Conservation (phyloP, 2,329 filamentous ascomycete genomes). For the Geoglossum cookeanum region DNA sequence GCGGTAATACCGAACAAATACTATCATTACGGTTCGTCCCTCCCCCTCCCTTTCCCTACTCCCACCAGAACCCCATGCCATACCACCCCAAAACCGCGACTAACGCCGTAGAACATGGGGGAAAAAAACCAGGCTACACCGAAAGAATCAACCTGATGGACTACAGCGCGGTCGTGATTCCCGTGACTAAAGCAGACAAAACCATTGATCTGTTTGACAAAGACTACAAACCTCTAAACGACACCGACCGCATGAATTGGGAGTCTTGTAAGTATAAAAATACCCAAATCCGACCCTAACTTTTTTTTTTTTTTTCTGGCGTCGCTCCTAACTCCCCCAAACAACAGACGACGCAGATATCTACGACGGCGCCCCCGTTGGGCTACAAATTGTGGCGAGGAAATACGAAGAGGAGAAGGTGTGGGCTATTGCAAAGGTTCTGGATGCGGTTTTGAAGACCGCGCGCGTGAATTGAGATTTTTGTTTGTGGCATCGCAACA, state of each 20-base stretch:
- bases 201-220: constrained; percentile 25
- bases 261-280: constrained; percentile 26
- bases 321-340: too few relatives aligned
- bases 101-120: not conserved
- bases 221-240: constrained; percentile 22
- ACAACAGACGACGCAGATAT: constrained; percentile 27
- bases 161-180: constrained; percentile 34
- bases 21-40: constrained; percentile 25
- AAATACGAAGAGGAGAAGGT: constrained; percentile 33
- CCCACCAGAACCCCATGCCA: not conserved
- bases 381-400: constrained; percentile 28
- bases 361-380: constrained; percentile 29
- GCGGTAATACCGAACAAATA: constrained; percentile 29
- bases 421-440: constrained; percentile 22
- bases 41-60: constrained; percentile 8
- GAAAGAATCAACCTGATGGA: constrained; percentile 34
- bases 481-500: too few relatives aligned
- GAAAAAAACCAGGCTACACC: constrained; percentile 15
- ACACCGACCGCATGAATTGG: constrained; percentile 25
- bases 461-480: not conserved
- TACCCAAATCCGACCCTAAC: constrained; percentile 16
- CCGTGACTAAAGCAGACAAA: constrained; percentile 35
- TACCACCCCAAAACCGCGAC: not conserved
- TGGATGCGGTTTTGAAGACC: constrained; percentile 10
- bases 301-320: not conserved